A percentile compares a stretch with the other conserved stretches of the same genome.
phyloP scores from a whole-genome alignment of 305 asterid species.

The Caryopteris hybrid region DNA sequence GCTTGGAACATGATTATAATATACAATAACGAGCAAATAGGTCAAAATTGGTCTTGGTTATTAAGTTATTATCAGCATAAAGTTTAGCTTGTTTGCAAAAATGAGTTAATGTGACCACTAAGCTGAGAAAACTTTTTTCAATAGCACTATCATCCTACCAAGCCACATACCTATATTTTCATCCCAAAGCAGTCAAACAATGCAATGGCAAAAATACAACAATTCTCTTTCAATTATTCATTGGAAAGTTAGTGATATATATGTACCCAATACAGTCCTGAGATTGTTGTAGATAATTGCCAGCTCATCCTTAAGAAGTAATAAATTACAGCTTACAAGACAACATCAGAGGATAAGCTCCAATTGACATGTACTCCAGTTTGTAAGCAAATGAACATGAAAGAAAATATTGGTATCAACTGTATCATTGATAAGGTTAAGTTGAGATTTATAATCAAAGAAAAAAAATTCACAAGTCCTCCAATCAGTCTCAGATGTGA shows the following conservation, averaged over 20 bases:
- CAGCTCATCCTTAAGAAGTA: neutral
- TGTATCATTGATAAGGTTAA: neutral
- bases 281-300: neutral
- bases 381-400: neutral
- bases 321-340: neutral
- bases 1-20: neutral
- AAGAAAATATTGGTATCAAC: neutral
- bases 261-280: neutral
- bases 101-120: neutral
- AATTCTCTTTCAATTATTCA: neutral
- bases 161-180: neutral
- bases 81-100: neutral
- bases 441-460: neutral
- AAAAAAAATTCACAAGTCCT: neutral
- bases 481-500: neutral
- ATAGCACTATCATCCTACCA: neutral
- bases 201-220: neutral
- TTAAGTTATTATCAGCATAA: too few relatives aligned
- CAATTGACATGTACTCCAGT: neutral
- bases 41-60: too few relatives aligned
- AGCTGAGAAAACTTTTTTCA: neutral
- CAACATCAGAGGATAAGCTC: neutral
- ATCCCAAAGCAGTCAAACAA: neutral
- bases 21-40: neutral
- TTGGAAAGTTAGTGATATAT: neutral